Evolutionary conservation across 192 early-diverging fungal genomes (phyloP).

Genomic region (Backusella macrospora): DNA sequence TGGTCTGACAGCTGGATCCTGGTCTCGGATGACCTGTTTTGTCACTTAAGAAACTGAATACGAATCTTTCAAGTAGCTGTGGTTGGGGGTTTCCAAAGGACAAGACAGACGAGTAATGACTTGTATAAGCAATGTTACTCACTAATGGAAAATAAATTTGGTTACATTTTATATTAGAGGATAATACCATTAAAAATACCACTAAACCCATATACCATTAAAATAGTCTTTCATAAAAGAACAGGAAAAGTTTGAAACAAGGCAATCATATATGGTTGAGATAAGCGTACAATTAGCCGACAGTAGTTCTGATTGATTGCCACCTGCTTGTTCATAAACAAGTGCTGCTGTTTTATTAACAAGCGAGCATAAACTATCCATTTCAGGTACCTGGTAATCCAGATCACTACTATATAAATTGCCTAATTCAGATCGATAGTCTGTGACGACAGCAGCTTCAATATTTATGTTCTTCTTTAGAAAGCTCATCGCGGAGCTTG

Average conservation of each 20-base stretch:
- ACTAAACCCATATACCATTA: conserved; percentile 40
- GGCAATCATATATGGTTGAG: conserved; percentile 57
- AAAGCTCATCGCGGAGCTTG: conserved; percentile 74
- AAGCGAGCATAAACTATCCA: conserved; percentile 55
- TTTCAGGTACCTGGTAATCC: conserved; percentile 13
- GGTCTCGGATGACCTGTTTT: conserved; percentile 36
- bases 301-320: conserved; percentile 33
- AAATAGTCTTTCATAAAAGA: conserved; percentile 49
- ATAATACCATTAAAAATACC: not conserved
- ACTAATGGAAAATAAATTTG: conserved; percentile 7
- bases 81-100: conserved; percentile 39
- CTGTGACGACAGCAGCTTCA: conserved; percentile 65
- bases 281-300: conserved; percentile 60
- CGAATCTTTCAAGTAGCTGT: conserved; percentile 48
- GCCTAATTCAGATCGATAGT: conserved; percentile 60
- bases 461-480: conserved; percentile 60
- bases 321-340: conserved; percentile 54
- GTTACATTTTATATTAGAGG: not conserved
- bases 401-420: conserved; percentile 63
- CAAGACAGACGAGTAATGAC: conserved; percentile 53
- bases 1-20: conserved; percentile 19
- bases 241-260: conserved; percentile 71
- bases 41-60: conserved; percentile 48
- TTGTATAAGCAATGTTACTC: conserved; percentile 31
- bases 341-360: conserved; percentile 61